Evolutionary conservation across 192 early-diverging fungal genomes (phyloP).

Genomic region (Coemansia sp.): DNA sequence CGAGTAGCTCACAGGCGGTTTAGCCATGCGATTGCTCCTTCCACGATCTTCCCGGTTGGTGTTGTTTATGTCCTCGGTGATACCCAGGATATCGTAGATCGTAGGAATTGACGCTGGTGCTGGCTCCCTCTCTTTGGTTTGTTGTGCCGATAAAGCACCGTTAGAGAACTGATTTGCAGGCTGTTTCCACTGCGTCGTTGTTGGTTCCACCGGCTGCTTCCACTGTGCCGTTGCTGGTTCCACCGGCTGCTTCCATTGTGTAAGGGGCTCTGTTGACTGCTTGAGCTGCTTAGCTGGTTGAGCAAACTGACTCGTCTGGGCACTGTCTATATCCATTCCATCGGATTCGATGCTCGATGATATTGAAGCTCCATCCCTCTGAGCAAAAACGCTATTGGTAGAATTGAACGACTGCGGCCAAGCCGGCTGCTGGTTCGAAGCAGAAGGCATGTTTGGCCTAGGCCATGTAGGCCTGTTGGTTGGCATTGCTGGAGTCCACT

Average conservation of each 20-base stretch:
- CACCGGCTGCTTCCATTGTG: background rate
- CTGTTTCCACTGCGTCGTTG: background rate
- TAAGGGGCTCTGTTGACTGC: background rate
- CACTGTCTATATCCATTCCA: slow-evolving; percentile 16
- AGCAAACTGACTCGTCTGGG: background rate
- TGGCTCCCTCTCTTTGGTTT: background rate
- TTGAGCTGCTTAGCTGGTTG: background rate
- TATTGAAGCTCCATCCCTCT: background rate
- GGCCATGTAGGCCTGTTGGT: background rate
- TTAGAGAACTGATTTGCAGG: background rate
- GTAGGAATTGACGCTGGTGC: slow-evolving; percentile 19
- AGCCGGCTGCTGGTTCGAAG: background rate
- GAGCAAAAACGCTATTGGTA: background rate
- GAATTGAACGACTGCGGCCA: background rate
- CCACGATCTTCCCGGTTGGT: background rate
- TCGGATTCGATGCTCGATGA: background rate
- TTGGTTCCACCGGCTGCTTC: background rate
- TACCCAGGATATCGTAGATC: slow-evolving; percentile 46
- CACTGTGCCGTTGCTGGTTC: background rate
- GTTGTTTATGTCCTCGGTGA: slow-evolving; percentile 15
- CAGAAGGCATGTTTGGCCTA: background rate
- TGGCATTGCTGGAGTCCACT: slow-evolving; percentile 26
- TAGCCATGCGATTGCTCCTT: background rate
- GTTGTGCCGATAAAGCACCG: background rate
- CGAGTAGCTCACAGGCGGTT: background rate